Conservation (phyloP, 2,329 filamentous ascomycete species). For the Phialophora macrospora region DNA sequence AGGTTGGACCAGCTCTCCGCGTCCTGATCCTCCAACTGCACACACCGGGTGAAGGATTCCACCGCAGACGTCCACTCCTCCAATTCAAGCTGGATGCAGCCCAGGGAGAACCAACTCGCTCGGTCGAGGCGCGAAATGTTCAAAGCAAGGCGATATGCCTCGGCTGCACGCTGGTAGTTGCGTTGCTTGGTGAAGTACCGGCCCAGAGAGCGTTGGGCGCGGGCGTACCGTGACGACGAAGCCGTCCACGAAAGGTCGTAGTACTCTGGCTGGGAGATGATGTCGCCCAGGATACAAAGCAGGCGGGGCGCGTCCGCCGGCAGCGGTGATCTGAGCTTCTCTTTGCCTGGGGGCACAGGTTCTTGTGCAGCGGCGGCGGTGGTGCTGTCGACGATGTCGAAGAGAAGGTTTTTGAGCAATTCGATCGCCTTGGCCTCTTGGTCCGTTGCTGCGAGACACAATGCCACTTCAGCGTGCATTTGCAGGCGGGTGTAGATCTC, state of each 20-base stretch:
- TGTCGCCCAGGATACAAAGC: slow-evolving; percentile 91
- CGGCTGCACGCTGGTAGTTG: slow-evolving; percentile 70
- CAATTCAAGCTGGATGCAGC: slow-evolving; percentile 82
- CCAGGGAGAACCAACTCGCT: slow-evolving; percentile 85
- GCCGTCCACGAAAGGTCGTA: slow-evolving; percentile 89
- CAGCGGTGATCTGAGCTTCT: slow-evolving; percentile 71
- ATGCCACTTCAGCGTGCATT: slow-evolving; percentile 91
- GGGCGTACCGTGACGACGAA: slow-evolving; percentile 77
- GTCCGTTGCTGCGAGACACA: slow-evolving; percentile 81
- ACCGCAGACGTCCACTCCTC: slow-evolving; percentile 77
- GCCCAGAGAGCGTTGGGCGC: slow-evolving; percentile 85
- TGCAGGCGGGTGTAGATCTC: slow-evolving; percentile 94
- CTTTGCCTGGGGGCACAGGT: not conserved
- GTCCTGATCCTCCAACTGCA: slow-evolving; percentile 84
- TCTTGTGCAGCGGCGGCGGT: not conserved
- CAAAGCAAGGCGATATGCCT: slow-evolving; percentile 78
- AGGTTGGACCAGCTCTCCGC: slow-evolving; percentile 95
- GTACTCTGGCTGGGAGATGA: slow-evolving; percentile 73
- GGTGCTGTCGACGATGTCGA: slow-evolving; percentile 57
- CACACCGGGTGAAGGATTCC: slow-evolving; percentile 80
- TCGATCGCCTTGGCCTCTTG: slow-evolving; percentile 80
- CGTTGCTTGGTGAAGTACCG: slow-evolving; percentile 73
- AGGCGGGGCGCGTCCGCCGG: slow-evolving; percentile 78
- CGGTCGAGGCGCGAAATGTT: slow-evolving; percentile 79
- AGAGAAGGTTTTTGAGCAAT: slow-evolving; percentile 79